A percentile compares a stretch with the other conserved stretches of the same genome.
These are phyloP conservation scores for Phyllosticta capitalensis DNA, from an alignment of 2,329 filamentous ascomycete species.

Conservation along the genomic window DNA sequence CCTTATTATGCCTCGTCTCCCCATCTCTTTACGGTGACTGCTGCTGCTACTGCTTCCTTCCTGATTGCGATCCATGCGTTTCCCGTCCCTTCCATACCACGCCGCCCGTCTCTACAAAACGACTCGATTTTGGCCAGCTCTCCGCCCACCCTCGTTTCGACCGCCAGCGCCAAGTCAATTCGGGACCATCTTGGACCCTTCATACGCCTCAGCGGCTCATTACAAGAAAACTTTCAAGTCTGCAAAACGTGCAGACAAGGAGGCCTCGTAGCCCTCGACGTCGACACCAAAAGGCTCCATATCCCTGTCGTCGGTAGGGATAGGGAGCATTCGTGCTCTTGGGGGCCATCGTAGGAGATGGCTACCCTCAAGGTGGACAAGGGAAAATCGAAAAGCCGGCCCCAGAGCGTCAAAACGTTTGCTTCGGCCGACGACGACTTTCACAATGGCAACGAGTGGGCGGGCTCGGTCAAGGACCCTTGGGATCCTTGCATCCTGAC, in stretches of 20 bases:
- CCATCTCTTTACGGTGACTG: neutral
- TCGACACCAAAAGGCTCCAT: neutral
- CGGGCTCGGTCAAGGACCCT: constrained; percentile 33
- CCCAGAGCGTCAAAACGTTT: constrained; percentile 26
- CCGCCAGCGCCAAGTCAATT: neutral
- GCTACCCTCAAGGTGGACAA: constrained; percentile 3
- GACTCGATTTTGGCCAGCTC: too few species aligned
- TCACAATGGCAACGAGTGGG: constrained; percentile 33
- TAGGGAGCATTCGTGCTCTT: neutral
- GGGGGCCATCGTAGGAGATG: constrained; percentile 1
- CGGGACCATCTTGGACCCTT: neutral
- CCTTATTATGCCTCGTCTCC: neutral
- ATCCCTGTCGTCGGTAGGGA: neutral
- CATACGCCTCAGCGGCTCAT: neutral
- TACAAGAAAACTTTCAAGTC: too few species aligned
- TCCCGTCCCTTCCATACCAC: neutral
- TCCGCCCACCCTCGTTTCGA: too few species aligned
- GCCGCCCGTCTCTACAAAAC: neutral
- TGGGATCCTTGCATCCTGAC: constrained; percentile 42
- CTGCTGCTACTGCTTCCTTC: neutral
- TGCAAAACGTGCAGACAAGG: neutral
- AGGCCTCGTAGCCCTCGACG: neutral
- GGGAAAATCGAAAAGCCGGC: constrained; percentile 6
- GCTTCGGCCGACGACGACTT: constrained; percentile 28
- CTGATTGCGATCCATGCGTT: neutral